These are phyloP conservation scores for Chalaropsis thielavioides DNA, from an alignment of 2,329 filamentous ascomycete genomes.

Conservation along the genomic window DNA sequence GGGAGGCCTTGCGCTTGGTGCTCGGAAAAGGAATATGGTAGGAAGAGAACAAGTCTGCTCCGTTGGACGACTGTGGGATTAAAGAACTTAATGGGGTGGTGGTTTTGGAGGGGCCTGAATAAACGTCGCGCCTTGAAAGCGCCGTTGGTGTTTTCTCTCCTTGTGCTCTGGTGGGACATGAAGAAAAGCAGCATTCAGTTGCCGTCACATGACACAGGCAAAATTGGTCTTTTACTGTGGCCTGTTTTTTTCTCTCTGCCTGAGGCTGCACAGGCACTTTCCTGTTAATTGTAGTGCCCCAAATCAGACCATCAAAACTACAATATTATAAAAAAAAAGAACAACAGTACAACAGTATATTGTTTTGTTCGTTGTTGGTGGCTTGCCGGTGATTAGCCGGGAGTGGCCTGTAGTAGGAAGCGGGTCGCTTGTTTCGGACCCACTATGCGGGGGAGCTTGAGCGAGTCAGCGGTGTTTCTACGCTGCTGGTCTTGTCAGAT, in stretches of 20 bases:
- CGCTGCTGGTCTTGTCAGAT: background rate
- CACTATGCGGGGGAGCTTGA: background rate
- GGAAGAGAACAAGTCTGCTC: background rate
- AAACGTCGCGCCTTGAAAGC: no score
- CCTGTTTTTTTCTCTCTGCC: background rate
- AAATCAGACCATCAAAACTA: no score
- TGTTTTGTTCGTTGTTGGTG: background rate
- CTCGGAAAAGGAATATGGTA: no score
- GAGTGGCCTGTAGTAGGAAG: background rate
- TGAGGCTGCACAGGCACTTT: background rate
- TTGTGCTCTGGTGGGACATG: background rate
- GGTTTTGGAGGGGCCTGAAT: background rate
- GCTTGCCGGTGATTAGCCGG: no score
- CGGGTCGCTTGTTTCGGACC: background rate
- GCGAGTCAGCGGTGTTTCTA: background rate
- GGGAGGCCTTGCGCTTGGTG: no score
- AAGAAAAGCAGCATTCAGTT: background rate
- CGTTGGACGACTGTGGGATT: background rate
- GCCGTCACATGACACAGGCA: background rate
- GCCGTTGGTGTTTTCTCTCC: background rate
- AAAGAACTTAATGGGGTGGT: background rate
- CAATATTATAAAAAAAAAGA: no score
- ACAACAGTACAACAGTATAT: background rate
- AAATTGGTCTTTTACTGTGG: background rate
- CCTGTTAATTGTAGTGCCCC: no score